A percentile compares a stretch with the other conserved stretches of the same genome.
These are phyloP conservation scores for Exophiala oligosperma DNA, from an alignment of 2,329 filamentous ascomycete genomes.

Conservation along the genomic window DNA sequence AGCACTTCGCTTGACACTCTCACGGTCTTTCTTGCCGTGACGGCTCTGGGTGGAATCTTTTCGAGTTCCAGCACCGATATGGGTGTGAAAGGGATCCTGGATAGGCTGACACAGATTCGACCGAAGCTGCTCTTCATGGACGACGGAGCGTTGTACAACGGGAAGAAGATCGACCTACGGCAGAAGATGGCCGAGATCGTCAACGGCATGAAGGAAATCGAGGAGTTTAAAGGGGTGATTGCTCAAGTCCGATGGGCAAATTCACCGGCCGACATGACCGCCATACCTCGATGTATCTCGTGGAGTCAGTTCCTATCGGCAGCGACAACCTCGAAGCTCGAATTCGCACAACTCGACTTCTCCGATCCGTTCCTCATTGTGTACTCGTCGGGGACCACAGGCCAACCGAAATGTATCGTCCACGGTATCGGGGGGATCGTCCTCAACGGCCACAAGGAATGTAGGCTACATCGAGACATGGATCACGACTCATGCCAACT, in stretches of 20 bases:
- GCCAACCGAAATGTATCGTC: conserved; percentile 74
- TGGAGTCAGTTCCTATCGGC: conserved; percentile 36
- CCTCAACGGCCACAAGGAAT: conserved; percentile 57
- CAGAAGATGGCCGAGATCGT: conserved; percentile 70
- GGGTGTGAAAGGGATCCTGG: conserved; percentile 33
- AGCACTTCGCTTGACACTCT: conserved; percentile 20
- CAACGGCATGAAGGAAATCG: conserved; percentile 53
- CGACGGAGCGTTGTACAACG: conserved; percentile 77
- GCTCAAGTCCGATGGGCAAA: conserved; percentile 32
- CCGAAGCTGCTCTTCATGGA: conserved; percentile 76
- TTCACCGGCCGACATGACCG: conserved; percentile 33
- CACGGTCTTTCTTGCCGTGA: conserved; percentile 42
- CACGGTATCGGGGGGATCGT: conserved; percentile 56
- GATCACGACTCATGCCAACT: conserved; percentile 43
- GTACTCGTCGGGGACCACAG: conserved; percentile 43
- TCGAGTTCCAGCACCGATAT: conserved; percentile 47
- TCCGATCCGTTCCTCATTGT: conserved; percentile 66
- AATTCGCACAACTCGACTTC: conserved; percentile 64
- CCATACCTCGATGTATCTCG: conserved; percentile 26
- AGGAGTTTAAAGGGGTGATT: conserved; percentile 39
- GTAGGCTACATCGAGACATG: conserved; percentile 49
- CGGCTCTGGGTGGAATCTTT: conserved; percentile 46
- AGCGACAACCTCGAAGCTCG: neutral
- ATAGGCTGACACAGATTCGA: conserved; percentile 28
- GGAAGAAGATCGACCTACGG: conserved; percentile 69